Conservation (phyloP, 768 basidiomycete species). For the Pleurotus giganteus region DNA sequence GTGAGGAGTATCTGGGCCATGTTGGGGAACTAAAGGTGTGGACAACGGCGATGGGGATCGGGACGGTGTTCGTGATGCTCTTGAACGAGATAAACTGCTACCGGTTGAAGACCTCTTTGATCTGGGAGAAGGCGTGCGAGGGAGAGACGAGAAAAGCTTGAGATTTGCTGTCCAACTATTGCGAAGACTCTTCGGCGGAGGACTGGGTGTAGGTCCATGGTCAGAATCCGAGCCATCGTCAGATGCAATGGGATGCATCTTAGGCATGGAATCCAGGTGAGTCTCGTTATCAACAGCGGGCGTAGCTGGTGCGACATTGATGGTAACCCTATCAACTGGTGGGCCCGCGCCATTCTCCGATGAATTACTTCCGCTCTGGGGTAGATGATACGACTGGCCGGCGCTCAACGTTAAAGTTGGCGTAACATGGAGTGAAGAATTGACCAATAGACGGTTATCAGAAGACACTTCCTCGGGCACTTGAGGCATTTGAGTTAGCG, state of each 20-base stretch:
- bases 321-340: background rate
- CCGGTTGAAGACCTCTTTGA: slow-evolving; percentile 34
- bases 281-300: slow-evolving; percentile 6
- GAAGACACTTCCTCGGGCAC: background rate
- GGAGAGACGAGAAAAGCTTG: slow-evolving; percentile 56
- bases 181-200: slow-evolving; percentile 49
- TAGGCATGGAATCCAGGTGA: background rate
- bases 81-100: slow-evolving; percentile 16
- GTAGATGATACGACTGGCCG: background rate
- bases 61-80: slow-evolving; percentile 36
- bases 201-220: slow-evolving; percentile 36
- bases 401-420: background rate
- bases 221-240: slow-evolving; percentile 17
- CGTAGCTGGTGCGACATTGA: slow-evolving; percentile 7
- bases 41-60: slow-evolving; percentile 22
- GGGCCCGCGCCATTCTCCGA: background rate
- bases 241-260: slow-evolving; percentile 8
- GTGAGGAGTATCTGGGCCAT: background rate
- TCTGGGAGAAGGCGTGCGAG: slow-evolving; percentile 64
- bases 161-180: slow-evolving; percentile 44
- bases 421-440: background rate
- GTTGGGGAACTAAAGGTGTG: slow-evolving; percentile 14
- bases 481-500: background rate
- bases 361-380: background rate
- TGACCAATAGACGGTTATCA: background rate